phyloP scores from a whole-genome alignment of 2,329 filamentous ascomycete genomes.

The Stachybotrys chartarum region DNA sequence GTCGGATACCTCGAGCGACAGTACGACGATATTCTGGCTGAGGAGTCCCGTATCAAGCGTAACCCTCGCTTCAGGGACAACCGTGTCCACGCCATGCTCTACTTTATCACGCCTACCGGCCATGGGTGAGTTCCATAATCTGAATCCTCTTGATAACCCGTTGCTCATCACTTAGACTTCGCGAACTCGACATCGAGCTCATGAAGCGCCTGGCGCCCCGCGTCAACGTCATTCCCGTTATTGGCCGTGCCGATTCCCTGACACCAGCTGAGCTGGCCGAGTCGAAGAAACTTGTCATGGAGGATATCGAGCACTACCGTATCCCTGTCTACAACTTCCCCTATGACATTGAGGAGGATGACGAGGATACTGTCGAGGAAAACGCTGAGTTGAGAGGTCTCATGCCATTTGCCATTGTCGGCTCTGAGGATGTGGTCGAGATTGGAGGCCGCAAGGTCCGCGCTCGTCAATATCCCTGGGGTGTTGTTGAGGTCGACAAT shows the following conservation, averaged over 20 bases:
- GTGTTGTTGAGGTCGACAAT: constrained; percentile 98
- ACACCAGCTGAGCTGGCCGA: constrained; percentile 95
- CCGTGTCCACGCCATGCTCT: constrained; percentile 94
- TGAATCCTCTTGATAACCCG: background rate
- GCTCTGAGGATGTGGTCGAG: constrained; percentile 91
- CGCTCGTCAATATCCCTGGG: constrained; percentile 97
- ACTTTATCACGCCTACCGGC: constrained; percentile 98
- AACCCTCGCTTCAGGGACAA: constrained; percentile 99
- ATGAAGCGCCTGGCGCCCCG: constrained; percentile 98
- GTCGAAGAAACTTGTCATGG: constrained; percentile 99
- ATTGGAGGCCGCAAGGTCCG: constrained; percentile 88
- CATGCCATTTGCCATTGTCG: constrained; percentile 99
- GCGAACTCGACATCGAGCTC: constrained; percentile 97
- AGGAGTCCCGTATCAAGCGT: constrained; percentile 99
- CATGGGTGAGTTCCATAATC: constrained; percentile 59
- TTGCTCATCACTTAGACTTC: constrained; percentile 55
- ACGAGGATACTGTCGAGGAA: constrained; percentile 98
- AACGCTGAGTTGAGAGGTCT: constrained; percentile 94
- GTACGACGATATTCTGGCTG: constrained; percentile 98
- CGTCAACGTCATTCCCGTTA: constrained; percentile 98
- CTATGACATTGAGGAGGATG: constrained; percentile 98
- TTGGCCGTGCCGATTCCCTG: constrained; percentile 95
- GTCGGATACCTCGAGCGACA: constrained; percentile 97
- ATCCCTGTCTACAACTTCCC: constrained; percentile 99
- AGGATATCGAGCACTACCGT: constrained; percentile 99